Evolutionary conservation across 75 land plant genomes (phyloP).

Genomic region (Sequoiadendron giganteum): DNA sequence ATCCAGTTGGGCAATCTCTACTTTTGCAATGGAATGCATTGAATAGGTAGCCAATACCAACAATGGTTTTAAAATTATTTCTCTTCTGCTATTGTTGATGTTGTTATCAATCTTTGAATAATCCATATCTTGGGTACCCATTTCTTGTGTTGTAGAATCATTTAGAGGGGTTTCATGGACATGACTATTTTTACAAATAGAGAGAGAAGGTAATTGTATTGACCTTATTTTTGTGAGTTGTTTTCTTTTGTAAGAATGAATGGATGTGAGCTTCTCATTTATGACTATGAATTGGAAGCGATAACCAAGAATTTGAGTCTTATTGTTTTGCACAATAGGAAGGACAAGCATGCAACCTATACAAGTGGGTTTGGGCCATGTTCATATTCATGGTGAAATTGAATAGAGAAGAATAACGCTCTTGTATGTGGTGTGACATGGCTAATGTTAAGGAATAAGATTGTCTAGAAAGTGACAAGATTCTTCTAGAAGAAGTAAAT

Average conservation of each 20-base stretch:
- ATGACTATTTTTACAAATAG: not conserved
- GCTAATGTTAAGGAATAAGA: no score
- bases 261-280: not conserved
- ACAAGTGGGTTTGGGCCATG: not conserved
- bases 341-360: not conserved
- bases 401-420: no score
- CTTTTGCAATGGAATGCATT: slow-evolving; percentile 3
- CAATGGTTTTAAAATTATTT: not conserved
- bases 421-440: no score
- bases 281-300: not conserved
- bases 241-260: no score
- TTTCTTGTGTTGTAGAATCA: not conserved
- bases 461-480: no score
- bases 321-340: not conserved
- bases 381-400: no score
- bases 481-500: no score
- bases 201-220: no score
- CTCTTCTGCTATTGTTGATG: not conserved
- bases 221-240: no score
- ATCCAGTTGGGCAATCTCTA: not conserved
- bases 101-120: not conserved
- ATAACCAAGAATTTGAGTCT: not conserved
- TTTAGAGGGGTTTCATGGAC: not conserved
- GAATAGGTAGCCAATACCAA: not conserved
- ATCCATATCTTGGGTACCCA: not conserved